phyloP scores from a whole-genome alignment of 345 rosid genomes.

The Gossypium anomalum region DNA sequence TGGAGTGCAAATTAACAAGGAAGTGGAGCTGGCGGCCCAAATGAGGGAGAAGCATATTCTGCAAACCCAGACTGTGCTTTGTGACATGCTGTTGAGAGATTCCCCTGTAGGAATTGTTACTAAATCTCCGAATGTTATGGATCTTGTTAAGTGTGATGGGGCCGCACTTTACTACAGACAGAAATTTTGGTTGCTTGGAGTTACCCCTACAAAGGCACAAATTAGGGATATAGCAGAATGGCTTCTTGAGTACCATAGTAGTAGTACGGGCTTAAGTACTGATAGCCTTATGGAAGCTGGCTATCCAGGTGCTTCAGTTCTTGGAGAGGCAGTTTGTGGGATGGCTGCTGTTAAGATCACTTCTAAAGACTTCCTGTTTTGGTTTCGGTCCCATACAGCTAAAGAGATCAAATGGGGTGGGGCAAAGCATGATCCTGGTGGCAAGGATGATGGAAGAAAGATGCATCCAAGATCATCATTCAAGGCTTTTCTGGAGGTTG shows the following conservation, averaged over 20 bases:
- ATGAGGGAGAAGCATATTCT: conserved; percentile 67
- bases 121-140: conserved; percentile 78
- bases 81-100: conserved; percentile 88
- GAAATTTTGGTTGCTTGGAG: conserved; percentile 64
- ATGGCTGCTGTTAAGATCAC: conserved; percentile 62
- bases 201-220: conserved; percentile 66
- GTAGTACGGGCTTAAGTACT: conserved; percentile 64
- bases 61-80: conserved; percentile 64
- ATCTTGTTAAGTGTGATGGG: conserved; percentile 83
- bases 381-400: conserved; percentile 81
- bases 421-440: conserved; percentile 68
- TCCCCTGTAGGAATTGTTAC: conserved; percentile 73
- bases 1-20: conserved; percentile 70
- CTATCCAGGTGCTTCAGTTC: conserved; percentile 60
- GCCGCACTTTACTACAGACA: conserved; percentile 65
- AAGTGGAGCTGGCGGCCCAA: conserved; percentile 62
- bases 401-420: conserved; percentile 92
- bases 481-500: conserved; percentile 80
- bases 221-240: conserved; percentile 60
- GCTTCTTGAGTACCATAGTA: conserved; percentile 59
- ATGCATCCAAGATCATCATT: conserved; percentile 90
- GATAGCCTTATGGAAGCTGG: conserved; percentile 88
- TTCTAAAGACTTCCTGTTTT: conserved; percentile 65
- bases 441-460: conserved; percentile 58
- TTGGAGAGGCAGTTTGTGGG: conserved; percentile 70